A percentile compares a stretch with the other conserved stretches of the same genome.
Conservation (phyloP, 805 yeast species). For the Candida schatavii region DNA sequence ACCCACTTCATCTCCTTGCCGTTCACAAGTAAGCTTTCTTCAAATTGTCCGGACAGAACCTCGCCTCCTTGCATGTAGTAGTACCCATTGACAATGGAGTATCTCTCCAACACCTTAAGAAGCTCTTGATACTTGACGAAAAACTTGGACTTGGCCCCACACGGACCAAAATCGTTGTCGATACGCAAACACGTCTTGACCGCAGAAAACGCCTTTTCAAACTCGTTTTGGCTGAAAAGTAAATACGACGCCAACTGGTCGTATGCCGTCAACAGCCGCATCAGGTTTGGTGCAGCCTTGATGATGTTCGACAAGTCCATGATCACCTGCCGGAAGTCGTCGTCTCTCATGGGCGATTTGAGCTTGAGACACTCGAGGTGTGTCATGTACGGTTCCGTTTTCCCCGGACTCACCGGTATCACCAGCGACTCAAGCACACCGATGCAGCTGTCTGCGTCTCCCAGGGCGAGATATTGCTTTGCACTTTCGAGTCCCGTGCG, state of each 20-base stretch:
- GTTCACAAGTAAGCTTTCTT: conserved; percentile 11
- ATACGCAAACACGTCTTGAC: conserved; percentile 69
- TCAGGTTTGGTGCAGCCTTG: conserved; percentile 22
- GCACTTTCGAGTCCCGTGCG: conserved; percentile 13
- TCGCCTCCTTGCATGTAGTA: conserved; percentile 25
- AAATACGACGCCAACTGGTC: conserved; percentile 25
- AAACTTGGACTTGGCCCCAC: conserved; percentile 57
- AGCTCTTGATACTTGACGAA: conserved; percentile 44
- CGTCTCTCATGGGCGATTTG: conserved; percentile 8
- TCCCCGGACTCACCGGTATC: conserved; percentile 41
- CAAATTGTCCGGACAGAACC: conserved; percentile 13
- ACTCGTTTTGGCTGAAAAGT: conserved; percentile 51
- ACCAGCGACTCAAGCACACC: conserved; percentile 23
- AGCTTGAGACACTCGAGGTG: conserved; percentile 24
- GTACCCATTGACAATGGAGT: conserved; percentile 36
- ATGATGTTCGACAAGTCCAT: conserved; percentile 25
- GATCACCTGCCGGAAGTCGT: conserved; percentile 15
- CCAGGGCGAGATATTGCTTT: conserved; percentile 8
- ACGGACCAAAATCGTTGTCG: conserved; percentile 68
- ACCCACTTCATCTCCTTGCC: conserved; percentile 21
- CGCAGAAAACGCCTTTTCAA: conserved; percentile 48
- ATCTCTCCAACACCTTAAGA: conserved; percentile 39
- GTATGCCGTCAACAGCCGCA: conserved; percentile 20
- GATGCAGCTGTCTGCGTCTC: conserved; percentile 22
- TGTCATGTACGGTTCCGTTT: conserved; percentile 32